phyloP scores from a whole-genome alignment of 2,329 filamentous ascomycete species.

The Plectosphaerella cucumerina region DNA sequence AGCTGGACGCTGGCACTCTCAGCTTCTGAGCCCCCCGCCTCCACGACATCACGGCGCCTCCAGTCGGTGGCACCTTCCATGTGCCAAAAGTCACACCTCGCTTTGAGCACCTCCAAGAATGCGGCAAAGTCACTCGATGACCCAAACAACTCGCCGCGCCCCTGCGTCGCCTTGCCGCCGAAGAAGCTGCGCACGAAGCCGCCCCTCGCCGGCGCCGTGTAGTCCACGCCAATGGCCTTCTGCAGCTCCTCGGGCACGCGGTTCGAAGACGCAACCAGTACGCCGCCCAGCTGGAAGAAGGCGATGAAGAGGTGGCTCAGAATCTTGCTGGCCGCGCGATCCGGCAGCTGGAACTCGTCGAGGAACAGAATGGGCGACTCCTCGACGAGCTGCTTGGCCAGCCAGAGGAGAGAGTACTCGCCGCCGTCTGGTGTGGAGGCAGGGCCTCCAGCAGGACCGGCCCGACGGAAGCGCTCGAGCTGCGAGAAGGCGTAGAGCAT shows the following conservation, averaged over 20 bases:
- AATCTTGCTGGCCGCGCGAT: conserved; percentile 73
- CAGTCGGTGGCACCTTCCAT: conserved; percentile 75
- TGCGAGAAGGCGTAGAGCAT: conserved; percentile 75
- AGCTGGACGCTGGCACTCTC: conserved; percentile 10
- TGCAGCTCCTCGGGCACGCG: conserved; percentile 78
- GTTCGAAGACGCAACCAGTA: conserved; percentile 76
- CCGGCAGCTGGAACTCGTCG: conserved; percentile 80
- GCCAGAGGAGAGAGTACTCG: conserved; percentile 67
- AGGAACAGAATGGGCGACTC: conserved; percentile 74
- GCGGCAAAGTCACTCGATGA: conserved; percentile 68
- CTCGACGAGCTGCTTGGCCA: conserved; percentile 72
- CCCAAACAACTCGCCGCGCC: conserved; percentile 48
- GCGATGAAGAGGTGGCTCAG: conserved; percentile 72
- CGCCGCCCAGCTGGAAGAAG: conserved; percentile 79
- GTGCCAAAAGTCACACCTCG: conserved; percentile 78
- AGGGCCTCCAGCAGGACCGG: conserved; percentile 11
- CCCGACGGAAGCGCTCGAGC: conserved; percentile 59
- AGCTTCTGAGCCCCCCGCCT: conserved; percentile 19
- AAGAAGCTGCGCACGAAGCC: conserved; percentile 44
- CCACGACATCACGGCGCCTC: conserved; percentile 46
- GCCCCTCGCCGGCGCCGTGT: conserved; percentile 50
- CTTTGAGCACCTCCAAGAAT: conserved; percentile 72
- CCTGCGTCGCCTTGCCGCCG: conserved; percentile 21
- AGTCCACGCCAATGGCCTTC: conserved; percentile 69
- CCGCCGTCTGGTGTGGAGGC: conserved; percentile 18